Percentiles rank a stretch among this genome's conserved stretches.
These are phyloP conservation scores for Macrotyloma uniflorum DNA, from an alignment of 306 rosid genomes.

Conservation along the genomic window DNA sequence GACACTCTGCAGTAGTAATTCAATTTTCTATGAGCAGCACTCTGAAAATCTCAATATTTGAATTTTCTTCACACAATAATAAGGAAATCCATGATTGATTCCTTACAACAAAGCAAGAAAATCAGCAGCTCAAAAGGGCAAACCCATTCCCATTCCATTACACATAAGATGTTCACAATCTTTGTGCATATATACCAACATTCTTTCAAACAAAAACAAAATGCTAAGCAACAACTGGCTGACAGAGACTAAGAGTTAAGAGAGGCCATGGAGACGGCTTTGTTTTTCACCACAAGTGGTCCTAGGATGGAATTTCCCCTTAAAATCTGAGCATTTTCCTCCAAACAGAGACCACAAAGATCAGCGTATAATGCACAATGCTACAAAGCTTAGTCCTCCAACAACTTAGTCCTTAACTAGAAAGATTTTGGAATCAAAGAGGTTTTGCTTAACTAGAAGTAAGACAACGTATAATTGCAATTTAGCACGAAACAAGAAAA, in stretches of 20 bases:
- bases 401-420: not conserved
- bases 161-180: not conserved
- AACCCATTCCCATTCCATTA: not conserved
- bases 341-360: not conserved
- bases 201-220: not conserved
- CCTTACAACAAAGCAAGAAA: not conserved
- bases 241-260: not conserved
- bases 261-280: slow-evolving; percentile 1
- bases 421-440: not conserved
- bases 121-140: not conserved
- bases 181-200: not conserved
- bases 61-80: not conserved
- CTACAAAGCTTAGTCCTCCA: not conserved
- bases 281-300: not conserved
- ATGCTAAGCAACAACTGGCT: not conserved
- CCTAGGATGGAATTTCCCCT: not conserved
- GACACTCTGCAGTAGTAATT: not conserved
- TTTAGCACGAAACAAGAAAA: not conserved
- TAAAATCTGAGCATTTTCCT: not conserved
- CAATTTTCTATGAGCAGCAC: not conserved
- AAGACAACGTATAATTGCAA: not conserved
- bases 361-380: not conserved
- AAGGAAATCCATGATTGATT: not conserved
- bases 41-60: not conserved
- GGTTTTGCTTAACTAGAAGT: not conserved